Evolutionary conservation across 768 basidiomycete species (phyloP).

Genomic region (Terana coerulea): DNA sequence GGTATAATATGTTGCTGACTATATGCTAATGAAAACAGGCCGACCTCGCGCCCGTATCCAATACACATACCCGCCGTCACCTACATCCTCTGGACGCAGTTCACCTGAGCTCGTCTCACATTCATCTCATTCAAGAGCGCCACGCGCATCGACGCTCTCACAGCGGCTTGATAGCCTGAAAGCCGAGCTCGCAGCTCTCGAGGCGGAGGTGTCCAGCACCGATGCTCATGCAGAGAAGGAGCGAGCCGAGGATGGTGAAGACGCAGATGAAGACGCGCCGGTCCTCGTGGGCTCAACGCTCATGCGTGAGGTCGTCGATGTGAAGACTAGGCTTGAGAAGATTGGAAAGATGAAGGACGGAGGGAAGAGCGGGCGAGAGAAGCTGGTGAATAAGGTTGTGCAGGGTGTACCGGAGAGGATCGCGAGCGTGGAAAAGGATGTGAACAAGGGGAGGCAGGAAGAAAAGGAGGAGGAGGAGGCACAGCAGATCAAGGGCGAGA

Average conservation of each 20-base stretch:
- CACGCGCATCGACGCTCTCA: slow-evolving; percentile 28
- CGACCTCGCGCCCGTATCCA: slow-evolving; percentile 46
- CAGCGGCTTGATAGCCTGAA: slow-evolving; percentile 57
- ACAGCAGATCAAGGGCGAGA: background rate
- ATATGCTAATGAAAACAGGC: slow-evolving; percentile 29
- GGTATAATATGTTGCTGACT: background rate
- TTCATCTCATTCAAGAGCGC: slow-evolving; percentile 10
- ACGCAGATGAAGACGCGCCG: slow-evolving; percentile 34
- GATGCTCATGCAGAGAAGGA: background rate
- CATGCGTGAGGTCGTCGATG: slow-evolving; percentile 73
- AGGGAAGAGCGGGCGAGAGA: slow-evolving; percentile 43
- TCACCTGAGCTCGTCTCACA: slow-evolving; percentile 38
- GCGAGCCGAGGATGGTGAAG: slow-evolving; percentile 40
- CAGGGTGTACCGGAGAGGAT: slow-evolving; percentile 25
- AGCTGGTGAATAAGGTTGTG: slow-evolving; percentile 57
- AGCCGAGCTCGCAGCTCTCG: slow-evolving; percentile 74
- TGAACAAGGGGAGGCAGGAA: slow-evolving; percentile 5
- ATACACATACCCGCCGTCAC: slow-evolving; percentile 70
- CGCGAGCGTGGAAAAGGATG: slow-evolving; percentile 3
- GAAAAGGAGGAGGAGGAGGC: slow-evolving; percentile 7
- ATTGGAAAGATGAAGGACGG: slow-evolving; percentile 60
- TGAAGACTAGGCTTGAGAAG: slow-evolving; percentile 63
- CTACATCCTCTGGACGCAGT: slow-evolving; percentile 45
- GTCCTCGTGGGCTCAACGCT: slow-evolving; percentile 26
- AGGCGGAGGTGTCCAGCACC: slow-evolving; percentile 75